Evolutionary conservation across 2,329 filamentous ascomycete species (phyloP).

Genomic region (Xylaria sp.): DNA sequence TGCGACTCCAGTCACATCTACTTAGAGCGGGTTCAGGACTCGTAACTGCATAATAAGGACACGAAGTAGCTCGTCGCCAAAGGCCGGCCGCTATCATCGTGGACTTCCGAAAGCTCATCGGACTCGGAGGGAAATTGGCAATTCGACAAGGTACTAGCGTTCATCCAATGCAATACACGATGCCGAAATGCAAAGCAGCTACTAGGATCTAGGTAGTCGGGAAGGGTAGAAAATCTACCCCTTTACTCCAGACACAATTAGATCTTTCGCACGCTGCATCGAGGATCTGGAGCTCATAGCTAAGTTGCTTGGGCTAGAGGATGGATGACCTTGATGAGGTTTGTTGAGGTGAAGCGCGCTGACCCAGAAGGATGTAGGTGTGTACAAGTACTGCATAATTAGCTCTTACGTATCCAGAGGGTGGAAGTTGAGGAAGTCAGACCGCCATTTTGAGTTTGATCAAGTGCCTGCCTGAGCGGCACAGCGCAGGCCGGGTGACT

Average conservation of each 20-base stretch:
- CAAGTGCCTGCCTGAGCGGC: slow-evolving; percentile 61
- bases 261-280: slow-evolving; percentile 67
- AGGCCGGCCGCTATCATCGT: slow-evolving; percentile 73
- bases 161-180: slow-evolving; percentile 72
- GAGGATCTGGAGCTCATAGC: slow-evolving; percentile 68
- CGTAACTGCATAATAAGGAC: too few relatives aligned
- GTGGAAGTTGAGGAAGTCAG: slow-evolving; percentile 63
- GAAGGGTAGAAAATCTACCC: slow-evolving; percentile 71
- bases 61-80: slow-evolving; percentile 70
- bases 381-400: too few relatives aligned
- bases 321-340: slow-evolving; percentile 57
- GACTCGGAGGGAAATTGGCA: slow-evolving; percentile 66
- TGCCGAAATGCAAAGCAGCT: slow-evolving; percentile 73
- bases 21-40: slow-evolving; percentile 57
- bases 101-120: slow-evolving; percentile 70
- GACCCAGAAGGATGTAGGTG: too few relatives aligned
- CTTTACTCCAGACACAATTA: slow-evolving; percentile 70
- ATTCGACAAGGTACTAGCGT: slow-evolving; percentile 71
- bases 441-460: slow-evolving; percentile 46
- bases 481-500: slow-evolving; percentile 64
- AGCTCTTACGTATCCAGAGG: too few relatives aligned
- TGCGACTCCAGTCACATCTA: slow-evolving; percentile 73
- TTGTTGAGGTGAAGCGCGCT: too few relatives aligned
- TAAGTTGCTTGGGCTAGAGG: slow-evolving; percentile 63
- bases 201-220: too few relatives aligned